These are phyloP conservation scores for Neurospora sp. DNA, from an alignment of 2,329 filamentous ascomycete genomes.

Conservation along the genomic window DNA sequence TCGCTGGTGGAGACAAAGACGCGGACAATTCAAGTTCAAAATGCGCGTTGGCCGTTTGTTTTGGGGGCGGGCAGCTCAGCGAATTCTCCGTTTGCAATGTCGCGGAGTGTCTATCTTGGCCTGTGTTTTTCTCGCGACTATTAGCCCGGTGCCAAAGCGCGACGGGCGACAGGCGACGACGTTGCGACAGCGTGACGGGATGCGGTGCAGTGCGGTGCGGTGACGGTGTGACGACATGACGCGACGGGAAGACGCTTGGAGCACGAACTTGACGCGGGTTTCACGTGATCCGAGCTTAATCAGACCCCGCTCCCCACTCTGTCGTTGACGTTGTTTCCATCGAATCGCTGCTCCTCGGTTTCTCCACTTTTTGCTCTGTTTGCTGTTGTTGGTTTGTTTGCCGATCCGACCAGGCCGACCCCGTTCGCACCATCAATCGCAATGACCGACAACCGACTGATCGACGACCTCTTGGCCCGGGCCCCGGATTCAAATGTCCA, in stretches of 20 bases:
- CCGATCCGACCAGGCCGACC: neutral
- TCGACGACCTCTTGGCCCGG: neutral
- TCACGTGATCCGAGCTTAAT: constrained; percentile 12
- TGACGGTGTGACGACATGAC: constrained; percentile 1
- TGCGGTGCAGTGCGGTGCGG: neutral
- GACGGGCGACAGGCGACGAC: neutral
- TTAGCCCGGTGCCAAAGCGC: no score
- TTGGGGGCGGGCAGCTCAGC: neutral
- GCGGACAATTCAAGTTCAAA: neutral
- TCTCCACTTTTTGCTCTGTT: neutral
- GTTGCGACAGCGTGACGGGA: neutral
- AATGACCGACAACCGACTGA: neutral
- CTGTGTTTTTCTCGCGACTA: neutral
- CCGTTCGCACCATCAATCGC: neutral
- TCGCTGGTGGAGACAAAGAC: neutral
- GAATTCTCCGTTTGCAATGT: neutral
- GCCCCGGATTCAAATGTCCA: neutral
- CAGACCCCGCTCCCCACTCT: neutral
- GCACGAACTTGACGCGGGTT: constrained; percentile 12
- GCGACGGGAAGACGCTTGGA: constrained; percentile 4
- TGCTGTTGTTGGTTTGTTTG: neutral
- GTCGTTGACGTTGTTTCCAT: neutral
- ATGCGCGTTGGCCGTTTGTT: neutral
- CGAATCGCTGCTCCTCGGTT: neutral
- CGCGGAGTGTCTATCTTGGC: neutral